Conservation (phyloP, 106 monocot species). For the Dioscorea alata region DNA sequence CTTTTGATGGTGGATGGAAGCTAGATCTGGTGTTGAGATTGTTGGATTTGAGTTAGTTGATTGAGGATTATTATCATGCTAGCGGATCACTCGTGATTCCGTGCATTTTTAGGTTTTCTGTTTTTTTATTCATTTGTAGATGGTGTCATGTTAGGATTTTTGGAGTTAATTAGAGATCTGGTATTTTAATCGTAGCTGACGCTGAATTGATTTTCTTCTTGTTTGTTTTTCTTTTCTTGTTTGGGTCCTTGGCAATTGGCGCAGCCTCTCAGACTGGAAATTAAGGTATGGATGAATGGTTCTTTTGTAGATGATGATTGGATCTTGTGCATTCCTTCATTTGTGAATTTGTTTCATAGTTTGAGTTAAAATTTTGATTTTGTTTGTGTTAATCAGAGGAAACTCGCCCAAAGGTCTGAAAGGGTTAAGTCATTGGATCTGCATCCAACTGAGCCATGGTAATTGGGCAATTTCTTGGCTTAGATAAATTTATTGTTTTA, state of each 20-base stretch:
- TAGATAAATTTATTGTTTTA: background rate
- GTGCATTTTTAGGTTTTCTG: background rate
- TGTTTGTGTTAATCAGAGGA: slow-evolving; percentile 42
- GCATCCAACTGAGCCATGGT: slow-evolving; percentile 95
- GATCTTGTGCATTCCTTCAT: slow-evolving; percentile 1
- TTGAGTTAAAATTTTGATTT: slow-evolving; percentile 7
- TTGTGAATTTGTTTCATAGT: background rate
- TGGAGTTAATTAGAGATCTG: slow-evolving; percentile 8
- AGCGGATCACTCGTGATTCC: background rate
- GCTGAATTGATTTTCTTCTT: background rate
- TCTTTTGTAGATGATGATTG: background rate
- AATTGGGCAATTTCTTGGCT: slow-evolving; percentile 5
- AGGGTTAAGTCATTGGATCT: slow-evolving; percentile 78
- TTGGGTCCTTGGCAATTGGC: slow-evolving; percentile 1
- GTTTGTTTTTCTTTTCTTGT: slow-evolving; percentile 13
- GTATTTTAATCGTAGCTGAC: background rate
- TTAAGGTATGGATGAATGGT: slow-evolving; percentile 42
- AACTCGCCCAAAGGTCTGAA: slow-evolving; percentile 69
- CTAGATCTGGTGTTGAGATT: background rate
- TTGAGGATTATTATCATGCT: background rate
- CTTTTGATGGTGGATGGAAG: background rate
- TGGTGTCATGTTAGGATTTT: background rate
- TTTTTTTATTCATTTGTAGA: background rate
- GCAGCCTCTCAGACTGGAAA: slow-evolving; percentile 85
- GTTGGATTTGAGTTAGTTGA: background rate